Evolutionary conservation across 2,329 filamentous ascomycete genomes (phyloP), one percentile per base, ranked within the genome.

Genomic region (Exophiala sp.): DNA sequence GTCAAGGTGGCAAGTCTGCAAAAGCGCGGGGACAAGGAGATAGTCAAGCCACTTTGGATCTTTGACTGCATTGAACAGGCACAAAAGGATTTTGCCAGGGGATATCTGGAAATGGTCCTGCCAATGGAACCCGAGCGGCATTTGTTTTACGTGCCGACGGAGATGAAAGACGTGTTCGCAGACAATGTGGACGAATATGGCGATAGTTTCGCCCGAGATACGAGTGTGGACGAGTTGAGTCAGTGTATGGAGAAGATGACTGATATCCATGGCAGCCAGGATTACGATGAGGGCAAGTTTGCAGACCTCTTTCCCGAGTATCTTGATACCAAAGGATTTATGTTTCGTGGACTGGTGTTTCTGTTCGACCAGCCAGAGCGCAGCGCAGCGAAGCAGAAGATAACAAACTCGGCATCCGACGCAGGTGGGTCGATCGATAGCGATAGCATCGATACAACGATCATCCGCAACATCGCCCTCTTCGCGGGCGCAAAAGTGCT

Each of bases 1-100:
- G 82, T 97, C 58, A 90, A 90, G 62, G 89, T 90, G 1, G 86
- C 87, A 1, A 89, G 87, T 8, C 68, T 96, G 7, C 81, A 88
- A 54, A 95, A 93, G 61, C 75, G 73, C 4, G 83, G 81, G 2
- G 73, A 79, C 0, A 75, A 79, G 5, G 83, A 88, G 58, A 83
- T 98, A 43, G 75, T 97, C 49, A 80, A 81, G 18, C 86, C 90
- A 0, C 76, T 73, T 4, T 98, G 93, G 93, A 71, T 97, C 2
- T 73, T 86, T 22, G 89, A 97, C 65, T 93, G 88, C 60, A 74
- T 95, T 27, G 76, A 77, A 24, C 76, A 81, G 57, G 62, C 64
- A 10, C 63, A 76, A 52, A 73, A 72, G 38, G 75, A 82, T 56
- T 62, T 67, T 35, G 79, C 83, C 58, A 63, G 63, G 1, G 66